Evolutionary conservation across 345 rosid genomes (phyloP).

Genomic region (Excoecaria agallocha): DNA sequence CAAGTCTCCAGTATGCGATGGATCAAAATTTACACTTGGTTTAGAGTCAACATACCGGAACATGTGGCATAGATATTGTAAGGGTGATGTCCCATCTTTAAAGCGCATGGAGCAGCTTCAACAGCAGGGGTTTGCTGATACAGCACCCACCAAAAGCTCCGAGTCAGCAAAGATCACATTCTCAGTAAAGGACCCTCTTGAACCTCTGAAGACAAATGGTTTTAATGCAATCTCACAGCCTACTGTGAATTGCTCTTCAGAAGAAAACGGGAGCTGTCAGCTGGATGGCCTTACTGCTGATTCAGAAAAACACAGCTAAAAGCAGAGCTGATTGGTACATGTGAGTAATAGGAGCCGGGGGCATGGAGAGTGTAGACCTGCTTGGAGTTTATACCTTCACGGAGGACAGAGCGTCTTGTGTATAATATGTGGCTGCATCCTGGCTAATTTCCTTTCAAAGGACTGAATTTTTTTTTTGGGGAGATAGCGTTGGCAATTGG

Average conservation of each 20-base stretch:
- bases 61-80: slow-evolving; percentile 87
- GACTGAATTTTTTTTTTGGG: slow-evolving; percentile 24
- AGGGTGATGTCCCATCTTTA: slow-evolving; percentile 79
- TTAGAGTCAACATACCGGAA: slow-evolving; percentile 72
- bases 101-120: slow-evolving; percentile 57
- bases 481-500: slow-evolving; percentile 19
- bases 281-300: neutral
- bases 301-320: no score
- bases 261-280: slow-evolving; percentile 43
- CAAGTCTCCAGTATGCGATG: slow-evolving; percentile 80
- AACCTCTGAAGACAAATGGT: slow-evolving; percentile 55
- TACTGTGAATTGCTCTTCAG: slow-evolving; percentile 31
- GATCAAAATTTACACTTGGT: slow-evolving; percentile 55
- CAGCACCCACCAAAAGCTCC: slow-evolving; percentile 26
- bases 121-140: slow-evolving; percentile 43
- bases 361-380: neutral
- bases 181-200: slow-evolving; percentile 40
- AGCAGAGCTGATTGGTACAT: no score
- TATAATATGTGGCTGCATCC: slow-evolving; percentile 11
- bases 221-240: slow-evolving; percentile 43
- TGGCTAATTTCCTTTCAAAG: slow-evolving; percentile 9
- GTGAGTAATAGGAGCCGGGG: no score
- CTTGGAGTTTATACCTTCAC: neutral
- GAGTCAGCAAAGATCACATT: slow-evolving; percentile 31
- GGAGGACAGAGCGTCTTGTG: slow-evolving; percentile 7